Base-by-base conservation (phyloP, 2,329 filamentous ascomycete genomes). In the Huntiella savannae region DNA sequence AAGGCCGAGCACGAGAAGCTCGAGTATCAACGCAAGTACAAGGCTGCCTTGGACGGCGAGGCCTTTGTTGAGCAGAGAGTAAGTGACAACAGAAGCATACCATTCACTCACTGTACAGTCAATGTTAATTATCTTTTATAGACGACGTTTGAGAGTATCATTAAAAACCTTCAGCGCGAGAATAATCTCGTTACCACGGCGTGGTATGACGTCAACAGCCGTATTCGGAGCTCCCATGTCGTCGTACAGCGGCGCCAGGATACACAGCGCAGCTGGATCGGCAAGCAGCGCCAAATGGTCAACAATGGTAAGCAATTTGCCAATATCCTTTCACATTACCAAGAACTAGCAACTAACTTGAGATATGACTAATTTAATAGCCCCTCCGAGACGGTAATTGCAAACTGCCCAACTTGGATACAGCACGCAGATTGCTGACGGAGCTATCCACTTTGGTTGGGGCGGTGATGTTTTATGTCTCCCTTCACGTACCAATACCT, bases 171-270 rank as follows among this genome's bases (percentile, higher is more conserved):
- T 49, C 73, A 81, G 58, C 74, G 80, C 54, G 84, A 92, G 60
- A 85, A 84, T 59, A 71, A 71, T 35, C 70, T 91, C 57, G 84
- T 92, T 55, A 69, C 79, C 19, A 81, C 77, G n/a, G 84, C 84
- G 2, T 92, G 82, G 82, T 87, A 87, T 62, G 82, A 88, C 60
- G 71, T 91, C 55, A 77, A 79, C 19, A 78, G 71, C 57, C 70
- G 84, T 44, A 62, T 92, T 54, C 83, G 91, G 62, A 86, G 81
- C 63, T 88, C 87, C 59, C 82, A 82, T 51, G 79, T 88, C 37
- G 75, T 83, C 46, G 63, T 92, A 51, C 80, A 86, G 57, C 68
- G 84, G 53, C 71, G 81, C 54, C 75, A 75, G 54, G 82, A 88
- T 54, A 72, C 73, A 54, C 80, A 82, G 11, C 79, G 76, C 62